A percentile compares a stretch with the other conserved stretches of the same genome.
phyloP scores from a whole-genome alignment of 768 basidiomycete genomes.

The Cubamyces sp. region DNA sequence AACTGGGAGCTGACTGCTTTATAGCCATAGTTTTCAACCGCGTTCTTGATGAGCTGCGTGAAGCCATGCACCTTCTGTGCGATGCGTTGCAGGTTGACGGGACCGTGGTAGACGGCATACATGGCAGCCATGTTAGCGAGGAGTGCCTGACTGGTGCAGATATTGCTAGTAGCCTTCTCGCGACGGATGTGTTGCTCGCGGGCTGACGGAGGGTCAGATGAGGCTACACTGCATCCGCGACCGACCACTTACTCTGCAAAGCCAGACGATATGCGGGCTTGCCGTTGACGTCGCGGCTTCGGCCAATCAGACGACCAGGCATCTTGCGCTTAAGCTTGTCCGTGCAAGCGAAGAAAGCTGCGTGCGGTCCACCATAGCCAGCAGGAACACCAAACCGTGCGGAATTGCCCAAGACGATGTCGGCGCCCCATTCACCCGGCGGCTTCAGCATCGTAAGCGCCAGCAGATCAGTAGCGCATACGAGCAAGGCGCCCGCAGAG shows the following conservation, averaged over 20 bases:
- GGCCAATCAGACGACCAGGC: constrained; percentile 96
- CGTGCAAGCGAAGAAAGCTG: constrained; percentile 94
- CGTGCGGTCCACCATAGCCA: constrained; percentile 98
- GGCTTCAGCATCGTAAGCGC: constrained; percentile 92
- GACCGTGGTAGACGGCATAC: constrained; percentile 97
- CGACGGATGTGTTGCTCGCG: constrained; percentile 97
- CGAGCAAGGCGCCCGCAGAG: constrained; percentile 74
- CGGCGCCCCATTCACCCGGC: constrained; percentile 98
- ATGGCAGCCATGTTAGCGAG: constrained; percentile 99
- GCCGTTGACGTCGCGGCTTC: constrained; percentile 83
- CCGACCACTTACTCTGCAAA: constrained; percentile 75
- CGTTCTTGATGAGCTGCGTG: constrained; percentile 72
- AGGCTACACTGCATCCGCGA: not conserved
- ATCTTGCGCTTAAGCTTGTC: constrained; percentile 95
- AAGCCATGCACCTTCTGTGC: constrained; percentile 90
- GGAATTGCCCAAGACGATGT: constrained; percentile 93
- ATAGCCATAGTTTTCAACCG: constrained; percentile 77
- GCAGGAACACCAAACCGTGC: constrained; percentile 96
- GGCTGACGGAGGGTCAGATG: constrained; percentile 48
- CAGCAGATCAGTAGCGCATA: constrained; percentile 90
- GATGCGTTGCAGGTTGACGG: constrained; percentile 80
- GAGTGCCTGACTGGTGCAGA: constrained; percentile 96
- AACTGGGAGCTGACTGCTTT: constrained; percentile 69
- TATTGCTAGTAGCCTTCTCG: constrained; percentile 98
- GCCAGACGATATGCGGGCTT: constrained; percentile 90